Conservation (phyloP, 2,329 filamentous ascomycete species). For the Metarhizium sp. region DNA sequence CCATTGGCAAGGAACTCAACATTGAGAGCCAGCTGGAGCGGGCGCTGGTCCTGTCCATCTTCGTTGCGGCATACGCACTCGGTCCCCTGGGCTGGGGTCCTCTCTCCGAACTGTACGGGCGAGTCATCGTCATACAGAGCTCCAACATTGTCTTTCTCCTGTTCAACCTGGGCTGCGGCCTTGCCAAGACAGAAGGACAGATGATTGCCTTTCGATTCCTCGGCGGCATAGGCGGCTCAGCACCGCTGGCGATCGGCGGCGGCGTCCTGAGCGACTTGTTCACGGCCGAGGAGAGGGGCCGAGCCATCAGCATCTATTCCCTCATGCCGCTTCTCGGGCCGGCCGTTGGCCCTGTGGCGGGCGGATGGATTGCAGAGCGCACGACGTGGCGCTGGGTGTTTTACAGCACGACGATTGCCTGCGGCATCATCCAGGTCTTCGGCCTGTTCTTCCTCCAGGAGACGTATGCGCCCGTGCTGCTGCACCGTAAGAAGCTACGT, state of each 20-base stretch:
- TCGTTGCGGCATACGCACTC: slow-evolving; percentile 37
- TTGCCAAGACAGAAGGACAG: slow-evolving; percentile 52
- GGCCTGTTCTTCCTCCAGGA: slow-evolving; percentile 53
- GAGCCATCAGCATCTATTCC: slow-evolving; percentile 54
- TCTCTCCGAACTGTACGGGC: slow-evolving; percentile 49
- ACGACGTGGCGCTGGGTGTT: slow-evolving; percentile 68
- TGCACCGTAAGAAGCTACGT: slow-evolving; percentile 50
- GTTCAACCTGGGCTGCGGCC: slow-evolving; percentile 51
- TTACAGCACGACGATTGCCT: slow-evolving; percentile 54
- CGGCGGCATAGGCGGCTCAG: slow-evolving; percentile 48
- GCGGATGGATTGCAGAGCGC: slow-evolving; percentile 31
- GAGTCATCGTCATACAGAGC: slow-evolving; percentile 33
- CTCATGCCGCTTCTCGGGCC: slow-evolving; percentile 52
- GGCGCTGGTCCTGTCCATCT: slow-evolving; percentile 33
- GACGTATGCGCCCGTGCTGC: slow-evolving; percentile 46
- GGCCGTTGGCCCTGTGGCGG: slow-evolving; percentile 36
- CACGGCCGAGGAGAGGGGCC: slow-evolving; percentile 46
- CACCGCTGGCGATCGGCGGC: slow-evolving; percentile 57
- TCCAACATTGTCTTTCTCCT: slow-evolving; percentile 49
- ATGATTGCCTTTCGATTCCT: slow-evolving; percentile 54
- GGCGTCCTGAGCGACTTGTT: slow-evolving; percentile 57
- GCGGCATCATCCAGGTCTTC: slow-evolving; percentile 49
- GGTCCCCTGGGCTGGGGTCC: slow-evolving; percentile 56
- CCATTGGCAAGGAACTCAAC: slow-evolving; percentile 43
- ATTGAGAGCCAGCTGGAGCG: slow-evolving; percentile 35